A percentile compares a stretch with the other conserved stretches of the same genome.
phyloP scores from a whole-genome alignment of 352 stramenopile species.

The Phytophthora macrochlamydospora region DNA sequence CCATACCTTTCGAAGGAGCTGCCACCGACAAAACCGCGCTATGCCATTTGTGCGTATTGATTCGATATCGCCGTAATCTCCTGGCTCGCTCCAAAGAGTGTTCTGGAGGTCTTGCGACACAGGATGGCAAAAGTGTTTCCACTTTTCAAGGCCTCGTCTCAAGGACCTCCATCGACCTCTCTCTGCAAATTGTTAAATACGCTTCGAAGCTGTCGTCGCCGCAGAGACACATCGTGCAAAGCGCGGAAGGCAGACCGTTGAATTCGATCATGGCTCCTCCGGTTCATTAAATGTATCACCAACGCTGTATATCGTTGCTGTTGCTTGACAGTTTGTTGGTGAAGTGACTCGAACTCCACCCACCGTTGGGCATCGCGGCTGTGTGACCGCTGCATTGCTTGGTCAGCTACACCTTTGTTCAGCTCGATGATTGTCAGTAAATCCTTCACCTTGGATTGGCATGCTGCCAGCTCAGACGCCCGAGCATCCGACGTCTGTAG shows the following conservation, averaged over 20 bases:
- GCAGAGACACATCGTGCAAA: slow-evolving; percentile 7
- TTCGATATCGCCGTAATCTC: too few species aligned
- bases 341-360: slow-evolving; percentile 33
- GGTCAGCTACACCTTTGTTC: slow-evolving; percentile 60
- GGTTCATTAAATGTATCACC: slow-evolving; percentile 21
- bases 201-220: slow-evolving; percentile 11
- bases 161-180: slow-evolving; percentile 13
- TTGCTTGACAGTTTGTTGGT: slow-evolving; percentile 24
- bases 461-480: slow-evolving; percentile 35
- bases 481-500: slow-evolving; percentile 42
- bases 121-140: slow-evolving; percentile 14
- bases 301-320: slow-evolving; percentile 28
- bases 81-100: background rate
- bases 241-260: slow-evolving; percentile 30
- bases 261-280: slow-evolving; percentile 16
- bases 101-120: background rate
- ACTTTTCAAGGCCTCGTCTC: slow-evolving; percentile 11
- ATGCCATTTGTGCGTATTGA: too few species aligned
- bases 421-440: slow-evolving; percentile 71
- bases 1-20: slow-evolving; percentile 25
- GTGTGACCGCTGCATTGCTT: slow-evolving; percentile 47
- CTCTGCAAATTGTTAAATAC: slow-evolving; percentile 8
- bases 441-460: slow-evolving; percentile 61
- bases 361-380: slow-evolving; percentile 37
- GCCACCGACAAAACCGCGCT: background rate